Base-by-base conservation (phyloP, 176 grass and related monocot genomes). In the Cenchrus fungigraminus region DNA sequence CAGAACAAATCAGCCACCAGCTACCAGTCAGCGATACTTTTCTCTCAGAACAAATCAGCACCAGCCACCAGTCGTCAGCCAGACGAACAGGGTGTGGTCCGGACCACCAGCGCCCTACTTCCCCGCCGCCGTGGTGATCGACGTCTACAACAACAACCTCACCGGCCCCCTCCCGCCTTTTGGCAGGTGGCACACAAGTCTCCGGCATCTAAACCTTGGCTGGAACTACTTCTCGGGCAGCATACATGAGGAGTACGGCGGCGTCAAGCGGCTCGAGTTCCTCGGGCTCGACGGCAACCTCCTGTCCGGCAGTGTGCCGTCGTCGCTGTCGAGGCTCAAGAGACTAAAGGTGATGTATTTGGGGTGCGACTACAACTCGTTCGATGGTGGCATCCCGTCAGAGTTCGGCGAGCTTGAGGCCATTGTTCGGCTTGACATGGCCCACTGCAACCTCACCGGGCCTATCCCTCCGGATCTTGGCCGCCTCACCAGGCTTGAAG, bases 71-170 rank as follows among this genome's bases (percentile, higher is more conserved):
- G 25, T 25, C 25, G 25, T n/a, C n/a, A n/a, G 25, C 25, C 25
- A 25, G 25, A 25, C 25, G 25, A 25, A 0, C 25, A n/a, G n/a
- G 25, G 25, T 25, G 25, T 25, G 3, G 37, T 40, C 37, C 37
- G 37, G 37, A 40, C 37, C 37, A 40, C 37, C 37, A 4, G 37
- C 37, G 37, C 37, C 37, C 37, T 40, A 83, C 84, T 95, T 97
- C 82, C 90, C 83, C 0, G 8, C 54, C 31, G 56, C 88, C 4
- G 32, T 82, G 50, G 47, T 90, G 40, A 12, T 95, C 70, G 92
- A 97, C 52, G 79, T 68, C 45, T 93, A 84, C 74, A 86, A 90
- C 74, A 97, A 97, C 82, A 91, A 91, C 87, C 76, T 97, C 78
- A 83, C 74, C 14, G 90, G 95, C n/a, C 47, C 66, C 3, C 90